These are phyloP conservation scores for Pseudogymnoascus sp. DNA, from an alignment of 2,329 filamentous ascomycete species.

Conservation along the genomic window DNA sequence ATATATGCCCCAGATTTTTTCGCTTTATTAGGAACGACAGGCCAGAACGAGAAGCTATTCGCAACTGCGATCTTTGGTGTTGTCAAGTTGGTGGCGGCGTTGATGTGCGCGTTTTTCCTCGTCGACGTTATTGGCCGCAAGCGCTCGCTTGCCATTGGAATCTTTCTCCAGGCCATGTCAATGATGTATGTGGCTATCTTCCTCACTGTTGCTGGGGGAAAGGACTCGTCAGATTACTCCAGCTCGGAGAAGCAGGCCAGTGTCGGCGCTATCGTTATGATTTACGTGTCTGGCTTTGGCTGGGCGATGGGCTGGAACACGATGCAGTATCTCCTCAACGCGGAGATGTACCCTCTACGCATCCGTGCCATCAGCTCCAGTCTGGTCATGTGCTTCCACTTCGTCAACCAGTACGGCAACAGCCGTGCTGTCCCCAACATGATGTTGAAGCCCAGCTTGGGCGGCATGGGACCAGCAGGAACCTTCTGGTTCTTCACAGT, in stretches of 20 bases:
- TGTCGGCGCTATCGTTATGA: slow-evolving; percentile 62
- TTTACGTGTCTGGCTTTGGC: slow-evolving; percentile 59
- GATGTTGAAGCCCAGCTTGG: slow-evolving; percentile 43
- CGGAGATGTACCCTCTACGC: slow-evolving; percentile 67
- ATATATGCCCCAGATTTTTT: slow-evolving; percentile 71
- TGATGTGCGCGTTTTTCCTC: slow-evolving; percentile 67
- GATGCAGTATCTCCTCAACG: slow-evolving; percentile 71
- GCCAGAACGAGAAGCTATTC: slow-evolving; percentile 59
- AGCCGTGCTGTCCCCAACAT: slow-evolving; percentile 66
- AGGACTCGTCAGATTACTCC: slow-evolving; percentile 38
- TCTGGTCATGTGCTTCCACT: slow-evolving; percentile 69
- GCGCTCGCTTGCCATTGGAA: slow-evolving; percentile 51
- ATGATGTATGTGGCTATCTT: slow-evolving; percentile 57
- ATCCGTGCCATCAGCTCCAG: slow-evolving; percentile 63
- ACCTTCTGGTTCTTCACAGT: slow-evolving; percentile 71
- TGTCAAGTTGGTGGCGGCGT: slow-evolving; percentile 58
- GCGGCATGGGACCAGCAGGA: slow-evolving; percentile 46
- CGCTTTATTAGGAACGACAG: slow-evolving; percentile 58
- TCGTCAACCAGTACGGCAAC: slow-evolving; percentile 72
- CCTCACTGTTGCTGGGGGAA: slow-evolving; percentile 53
- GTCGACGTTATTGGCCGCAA: slow-evolving; percentile 74
- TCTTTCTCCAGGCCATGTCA: slow-evolving; percentile 48
- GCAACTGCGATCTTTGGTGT: slow-evolving; percentile 70
- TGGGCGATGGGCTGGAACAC: slow-evolving; percentile 68
- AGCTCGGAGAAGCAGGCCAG: slow-evolving; percentile 44